Evolutionary conservation across 352 stramenopile species (phyloP), one percentile per base, ranked within the genome.

Genomic region (Sclerospora graminicola): DNA sequence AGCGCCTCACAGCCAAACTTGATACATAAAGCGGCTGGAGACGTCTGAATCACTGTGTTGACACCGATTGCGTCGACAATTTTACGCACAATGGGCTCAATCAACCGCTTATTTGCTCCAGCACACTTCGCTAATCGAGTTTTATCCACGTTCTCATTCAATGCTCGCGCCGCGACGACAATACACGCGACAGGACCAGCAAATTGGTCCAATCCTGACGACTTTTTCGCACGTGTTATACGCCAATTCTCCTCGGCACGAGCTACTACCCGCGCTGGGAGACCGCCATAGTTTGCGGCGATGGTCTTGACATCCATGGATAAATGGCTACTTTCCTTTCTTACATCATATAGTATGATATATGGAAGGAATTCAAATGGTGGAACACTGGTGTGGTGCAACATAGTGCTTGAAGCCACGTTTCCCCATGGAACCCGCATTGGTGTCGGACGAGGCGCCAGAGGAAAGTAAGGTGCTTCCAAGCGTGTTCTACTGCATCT

Each of bases 1-100:
- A 89, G 72, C 13, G 51, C 59, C 28, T 78, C 67, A 29, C 76
- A 89, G 29, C 76, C 76, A 26, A 84, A 81, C 18, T 79, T 76
- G 47, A 89, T 81, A 35, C 76, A 89, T 6, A 89, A 55, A 6
- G 71, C 66, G 4, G 66, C 50, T 3, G 72, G 64, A 2, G 69
- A 73, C 15, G 63, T 63, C 46, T 73, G 59, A 6, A 83, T 51
- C 8, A 79, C 57, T 2, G 62, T 62, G 11, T 54, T 51, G 15
- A 70, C 60, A 36, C 65, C 63, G 23, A 87, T 65, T 3, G 62
- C 63, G 40, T 73, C 53, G 11, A 78, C 32, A 33, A 87, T 63
- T 26, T 79, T 78, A 36, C 63, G 66, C 41, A 78, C 54, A 4
- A 26, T 63, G 43, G 73, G 55, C 26, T 74, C 64, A n/a, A 87